Evolutionary conservation across 306 rosid species (phyloP).

Genomic region (Prinsepia uniflora): DNA sequence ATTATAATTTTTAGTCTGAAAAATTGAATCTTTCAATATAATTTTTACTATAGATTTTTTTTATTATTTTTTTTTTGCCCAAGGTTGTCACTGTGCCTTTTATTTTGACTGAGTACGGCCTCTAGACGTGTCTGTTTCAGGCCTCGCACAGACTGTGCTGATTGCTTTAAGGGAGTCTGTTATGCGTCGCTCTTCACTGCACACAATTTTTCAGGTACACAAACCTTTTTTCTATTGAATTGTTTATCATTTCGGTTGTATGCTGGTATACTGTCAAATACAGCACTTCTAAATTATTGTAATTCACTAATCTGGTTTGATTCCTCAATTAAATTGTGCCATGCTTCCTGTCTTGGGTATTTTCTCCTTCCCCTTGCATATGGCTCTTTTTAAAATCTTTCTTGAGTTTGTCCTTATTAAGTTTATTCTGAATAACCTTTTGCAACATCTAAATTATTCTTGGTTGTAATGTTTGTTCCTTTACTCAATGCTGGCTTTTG

Average conservation of each 20-base stretch:
- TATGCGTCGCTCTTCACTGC: conserved; percentile 67
- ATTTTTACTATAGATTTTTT: conserved; percentile 14
- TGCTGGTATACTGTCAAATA: not conserved
- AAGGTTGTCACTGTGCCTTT: conserved; percentile 22
- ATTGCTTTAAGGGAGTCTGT: conserved; percentile 73
- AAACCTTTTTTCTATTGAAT: conserved; percentile 17
- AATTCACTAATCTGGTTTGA: too few relatives aligned
- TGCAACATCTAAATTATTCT: too few relatives aligned
- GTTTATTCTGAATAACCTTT: too few relatives aligned
- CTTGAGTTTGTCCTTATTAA: too few relatives aligned
- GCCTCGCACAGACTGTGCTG: conserved; percentile 48
- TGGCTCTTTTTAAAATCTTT: too few relatives aligned
- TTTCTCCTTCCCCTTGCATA: too few relatives aligned
- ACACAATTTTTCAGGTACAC: conserved; percentile 67
- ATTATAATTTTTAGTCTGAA: not conserved
- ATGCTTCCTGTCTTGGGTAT: too few relatives aligned
- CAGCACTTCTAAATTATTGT: not conserved
- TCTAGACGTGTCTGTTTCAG: conserved; percentile 35
- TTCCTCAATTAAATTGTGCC: too few relatives aligned
- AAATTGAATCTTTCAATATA: not conserved
- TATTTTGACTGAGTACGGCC: conserved; percentile 34
- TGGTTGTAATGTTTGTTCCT: too few relatives aligned
- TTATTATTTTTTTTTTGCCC: conserved; percentile 9
- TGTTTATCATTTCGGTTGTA: not conserved
- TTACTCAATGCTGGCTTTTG: too few relatives aligned